Percentiles rank a stretch among this genome's conserved stretches.
Evolutionary conservation across 169 alveolate genomes (phyloP).

Genomic region (Plasmodium knowlesi): DNA sequence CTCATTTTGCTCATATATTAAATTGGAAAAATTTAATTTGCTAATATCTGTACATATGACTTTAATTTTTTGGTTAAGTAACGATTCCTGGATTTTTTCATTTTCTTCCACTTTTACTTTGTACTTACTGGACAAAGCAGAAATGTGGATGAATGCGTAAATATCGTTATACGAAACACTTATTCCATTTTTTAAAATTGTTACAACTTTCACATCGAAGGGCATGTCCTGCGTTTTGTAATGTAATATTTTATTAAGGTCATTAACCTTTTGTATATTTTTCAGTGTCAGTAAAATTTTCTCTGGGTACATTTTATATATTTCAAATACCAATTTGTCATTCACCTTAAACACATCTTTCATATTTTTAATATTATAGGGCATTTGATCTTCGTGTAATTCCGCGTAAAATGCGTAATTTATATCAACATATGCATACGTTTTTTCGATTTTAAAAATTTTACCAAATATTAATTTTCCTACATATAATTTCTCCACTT

Average conservation of each 20-base stretch:
- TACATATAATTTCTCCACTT: conserved; percentile 63
- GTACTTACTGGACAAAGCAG: conserved; percentile 62
- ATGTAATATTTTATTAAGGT: conserved; percentile 53
- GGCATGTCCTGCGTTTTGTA: conserved; percentile 53
- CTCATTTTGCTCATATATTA: conserved; percentile 73
- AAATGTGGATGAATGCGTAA: conserved; percentile 49
- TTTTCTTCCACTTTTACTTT: conserved; percentile 31
- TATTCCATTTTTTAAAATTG: conserved; percentile 65
- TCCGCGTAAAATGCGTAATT: conserved; percentile 67
- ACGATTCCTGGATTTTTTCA: conserved; percentile 24
- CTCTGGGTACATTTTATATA: conserved; percentile 70
- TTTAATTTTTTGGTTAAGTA: conserved; percentile 55
- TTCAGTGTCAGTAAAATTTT: conserved; percentile 59
- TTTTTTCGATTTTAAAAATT: conserved; percentile 63
- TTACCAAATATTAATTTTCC: conserved; percentile 75
- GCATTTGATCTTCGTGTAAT: conserved; percentile 71
- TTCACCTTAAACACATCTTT: conserved; percentile 56
- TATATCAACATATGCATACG: conserved; percentile 68
- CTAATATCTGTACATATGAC: conserved; percentile 62
- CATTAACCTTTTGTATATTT: conserved; percentile 76
- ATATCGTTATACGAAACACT: conserved; percentile 62
- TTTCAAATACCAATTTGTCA: conserved; percentile 73
- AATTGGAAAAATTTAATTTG: conserved; percentile 66
- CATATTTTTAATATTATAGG: conserved; percentile 51
- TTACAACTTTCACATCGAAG: conserved; percentile 47